phyloP scores from a whole-genome alignment of 2,329 filamentous ascomycete species.

The Epicoccum sorghinum region DNA sequence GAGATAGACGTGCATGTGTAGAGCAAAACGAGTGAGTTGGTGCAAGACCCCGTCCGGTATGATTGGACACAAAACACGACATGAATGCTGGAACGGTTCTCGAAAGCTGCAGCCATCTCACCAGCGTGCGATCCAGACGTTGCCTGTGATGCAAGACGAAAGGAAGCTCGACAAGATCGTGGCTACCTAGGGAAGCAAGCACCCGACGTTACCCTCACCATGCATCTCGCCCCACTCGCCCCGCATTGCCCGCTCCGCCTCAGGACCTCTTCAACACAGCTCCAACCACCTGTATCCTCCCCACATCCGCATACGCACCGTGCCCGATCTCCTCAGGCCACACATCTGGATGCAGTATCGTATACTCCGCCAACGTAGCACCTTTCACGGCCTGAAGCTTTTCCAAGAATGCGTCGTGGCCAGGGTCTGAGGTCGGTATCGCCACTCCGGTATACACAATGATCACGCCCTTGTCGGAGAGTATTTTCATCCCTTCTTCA shows the following conservation, averaged over 20 bases:
- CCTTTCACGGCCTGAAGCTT: slow-evolving; percentile 22
- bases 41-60: too few relatives aligned
- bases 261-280: slow-evolving; percentile 21
- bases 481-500: slow-evolving; percentile 26
- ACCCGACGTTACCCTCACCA: too few relatives aligned
- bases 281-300: slow-evolving; percentile 34
- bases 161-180: too few relatives aligned
- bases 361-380: slow-evolving; percentile 23
- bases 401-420: slow-evolving; percentile 26
- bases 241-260: not conserved
- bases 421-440: slow-evolving; percentile 23
- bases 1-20: too few relatives aligned
- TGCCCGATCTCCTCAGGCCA: slow-evolving; percentile 34
- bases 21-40: too few relatives aligned
- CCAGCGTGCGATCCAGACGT: too few relatives aligned
- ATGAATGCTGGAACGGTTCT: too few relatives aligned
- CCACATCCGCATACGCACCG: slow-evolving; percentile 30
- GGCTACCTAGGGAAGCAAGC: too few relatives aligned
- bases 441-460: slow-evolving; percentile 32
- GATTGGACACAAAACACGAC: too few relatives aligned
- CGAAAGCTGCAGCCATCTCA: too few relatives aligned
- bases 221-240: too few relatives aligned
- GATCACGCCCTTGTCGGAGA: slow-evolving; percentile 24
- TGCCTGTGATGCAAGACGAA: too few relatives aligned
- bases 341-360: slow-evolving; percentile 32